A percentile compares a stretch with the other conserved stretches of the same genome.
Conservation (phyloP, 495 filamentous ascomycete species). For the Rusavskia elegans region DNA sequence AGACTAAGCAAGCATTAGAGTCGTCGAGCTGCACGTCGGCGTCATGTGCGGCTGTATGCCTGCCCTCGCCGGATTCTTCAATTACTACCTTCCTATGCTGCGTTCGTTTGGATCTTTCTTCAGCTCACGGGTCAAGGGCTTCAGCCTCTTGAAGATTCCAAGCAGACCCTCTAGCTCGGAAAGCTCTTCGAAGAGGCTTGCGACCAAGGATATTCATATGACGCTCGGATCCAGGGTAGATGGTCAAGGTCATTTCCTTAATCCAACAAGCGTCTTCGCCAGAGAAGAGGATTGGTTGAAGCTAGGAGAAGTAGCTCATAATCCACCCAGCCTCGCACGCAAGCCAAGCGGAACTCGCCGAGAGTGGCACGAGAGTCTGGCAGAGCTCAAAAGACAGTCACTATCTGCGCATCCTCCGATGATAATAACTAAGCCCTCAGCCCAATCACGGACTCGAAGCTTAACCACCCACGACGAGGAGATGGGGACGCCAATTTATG, state of each 20-base stretch:
- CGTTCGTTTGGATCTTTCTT: neutral
- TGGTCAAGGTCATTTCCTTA: conserved; percentile 1
- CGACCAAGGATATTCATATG: conserved; percentile 1
- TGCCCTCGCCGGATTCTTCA: conserved; percentile 3
- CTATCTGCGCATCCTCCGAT: neutral
- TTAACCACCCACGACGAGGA: neutral
- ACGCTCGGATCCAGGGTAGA: neutral
- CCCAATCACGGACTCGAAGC: neutral
- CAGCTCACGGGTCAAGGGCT: neutral
- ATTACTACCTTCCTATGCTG: conserved; percentile 3
- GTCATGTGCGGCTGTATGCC: conserved; percentile 10
- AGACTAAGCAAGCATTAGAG: neutral
- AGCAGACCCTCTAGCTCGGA: neutral
- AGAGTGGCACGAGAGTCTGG: neutral
- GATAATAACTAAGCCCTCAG: neutral
- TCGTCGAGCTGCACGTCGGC: conserved; percentile 6
- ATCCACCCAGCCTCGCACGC: neutral
- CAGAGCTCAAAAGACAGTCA: neutral
- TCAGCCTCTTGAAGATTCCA: neutral
- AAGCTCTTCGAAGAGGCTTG: neutral
- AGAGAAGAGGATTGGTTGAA: neutral
- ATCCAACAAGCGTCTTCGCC: neutral
- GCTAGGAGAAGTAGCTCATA: neutral
- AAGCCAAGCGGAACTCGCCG: neutral
- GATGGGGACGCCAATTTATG: neutral